A percentile compares a stretch with the other conserved stretches of the same genome.
phyloP scores from a whole-genome alignment of 2,329 filamentous ascomycete species.

The Cercospora beticola region DNA sequence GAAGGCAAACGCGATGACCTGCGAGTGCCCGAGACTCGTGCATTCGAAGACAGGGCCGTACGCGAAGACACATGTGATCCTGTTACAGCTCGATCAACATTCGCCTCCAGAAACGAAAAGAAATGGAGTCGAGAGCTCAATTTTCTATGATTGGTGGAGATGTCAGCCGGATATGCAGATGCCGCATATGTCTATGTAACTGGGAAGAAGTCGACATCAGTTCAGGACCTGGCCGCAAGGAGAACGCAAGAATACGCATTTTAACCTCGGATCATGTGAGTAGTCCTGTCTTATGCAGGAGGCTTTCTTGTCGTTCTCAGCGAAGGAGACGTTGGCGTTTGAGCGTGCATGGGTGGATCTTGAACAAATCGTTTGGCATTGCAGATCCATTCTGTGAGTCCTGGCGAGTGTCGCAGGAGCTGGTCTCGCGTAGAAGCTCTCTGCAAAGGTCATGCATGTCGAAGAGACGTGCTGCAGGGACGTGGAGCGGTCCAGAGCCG shows the following conservation, averaged over 20 bases:
- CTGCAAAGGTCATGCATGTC: slow-evolving; percentile 25
- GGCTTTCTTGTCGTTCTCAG: background rate
- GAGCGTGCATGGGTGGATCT: background rate
- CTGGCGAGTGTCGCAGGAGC: background rate
- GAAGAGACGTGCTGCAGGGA: slow-evolving; percentile 36
- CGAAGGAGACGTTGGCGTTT: background rate
- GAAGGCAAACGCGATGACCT: too few relatives aligned
- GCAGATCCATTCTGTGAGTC: background rate
- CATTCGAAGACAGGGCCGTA: too few relatives aligned
- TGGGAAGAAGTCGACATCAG: background rate
- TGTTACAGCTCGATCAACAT: too few relatives aligned
- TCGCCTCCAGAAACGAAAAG: background rate
- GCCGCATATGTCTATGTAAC: background rate
- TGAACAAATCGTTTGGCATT: background rate
- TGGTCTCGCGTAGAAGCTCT: background rate
- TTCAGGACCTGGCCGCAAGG: background rate
- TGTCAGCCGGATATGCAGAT: background rate
- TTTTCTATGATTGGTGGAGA: background rate
- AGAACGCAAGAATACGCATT: background rate
- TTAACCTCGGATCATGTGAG: background rate
- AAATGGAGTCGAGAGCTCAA: background rate
- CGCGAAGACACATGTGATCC: too few relatives aligned
- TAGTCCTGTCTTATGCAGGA: background rate
- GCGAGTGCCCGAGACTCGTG: too few relatives aligned
- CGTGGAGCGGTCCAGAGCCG: background rate